Evolutionary conservation across 768 basidiomycete species (phyloP), one percentile per base, ranked within the genome.

Genomic region (Butyriboletus loyo): DNA sequence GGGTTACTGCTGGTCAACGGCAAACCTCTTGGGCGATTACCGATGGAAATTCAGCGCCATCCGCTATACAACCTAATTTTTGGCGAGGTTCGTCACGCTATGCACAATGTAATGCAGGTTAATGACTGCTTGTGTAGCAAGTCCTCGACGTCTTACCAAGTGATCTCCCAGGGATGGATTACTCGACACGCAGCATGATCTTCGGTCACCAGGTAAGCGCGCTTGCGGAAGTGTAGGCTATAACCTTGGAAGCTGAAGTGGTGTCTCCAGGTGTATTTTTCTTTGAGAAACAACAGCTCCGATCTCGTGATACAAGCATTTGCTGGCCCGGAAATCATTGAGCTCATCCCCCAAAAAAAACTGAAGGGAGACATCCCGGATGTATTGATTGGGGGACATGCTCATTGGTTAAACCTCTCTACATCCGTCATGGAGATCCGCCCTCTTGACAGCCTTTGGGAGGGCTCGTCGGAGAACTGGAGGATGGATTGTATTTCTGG

Each of bases 351-450:
- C 13, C 59, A 46, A 5, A 42, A 58, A 9, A 59, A 42, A 36
- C 32, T 72, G 7, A 15, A 9, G 2, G 55, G 51, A 2, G 72
- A 73, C 49, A 13, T 72, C 9, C 71, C 71, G 0, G 40, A 14
- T 0, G 49, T 58, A 0, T 31, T 72, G 21, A 50, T 73, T 1
- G 35, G 51, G 10, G 58, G 46, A 1, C 57, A 66, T 25, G 59
- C 40, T 22, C 72, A 70, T 43, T 73, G 72, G 72, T 38, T 73
- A 19, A 56, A 72, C n/a, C 38, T 70, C 4, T 39, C 54, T 11
- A 62, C 56, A 0, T 49, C 46, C 8, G 17, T 43, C 36, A 49
- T 72, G 10, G 71, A 70, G 39, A 57, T 72, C 6, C 66, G 69
- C 0, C 66, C 67, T 19, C 54, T 60, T 1, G 53, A 64, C 9